Evolutionary conservation across 345 rosid species (phyloP).

Genomic region (Eucalyptus marginata): DNA sequence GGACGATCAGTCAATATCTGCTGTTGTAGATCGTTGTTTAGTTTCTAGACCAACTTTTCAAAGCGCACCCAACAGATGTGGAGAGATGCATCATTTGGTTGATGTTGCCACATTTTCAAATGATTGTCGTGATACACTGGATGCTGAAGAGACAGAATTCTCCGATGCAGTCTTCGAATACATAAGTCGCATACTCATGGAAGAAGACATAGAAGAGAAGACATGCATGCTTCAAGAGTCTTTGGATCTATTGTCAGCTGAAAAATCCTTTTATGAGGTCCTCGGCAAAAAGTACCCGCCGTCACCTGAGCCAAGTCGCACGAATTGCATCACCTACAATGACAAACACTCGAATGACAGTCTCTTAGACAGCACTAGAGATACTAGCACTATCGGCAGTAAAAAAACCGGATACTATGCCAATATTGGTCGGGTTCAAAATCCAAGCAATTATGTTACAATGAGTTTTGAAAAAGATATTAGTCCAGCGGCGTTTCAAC

Average conservation of each 20-base stretch:
- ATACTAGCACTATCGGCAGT: not conserved
- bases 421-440: not conserved
- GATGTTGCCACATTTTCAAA: too few species aligned
- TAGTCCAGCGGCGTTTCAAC: not conserved
- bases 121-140: too few species aligned
- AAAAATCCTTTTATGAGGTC: slow-evolving; percentile 54
- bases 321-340: not conserved
- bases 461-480: not conserved
- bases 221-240: slow-evolving; percentile 52
- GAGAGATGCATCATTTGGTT: too few species aligned
- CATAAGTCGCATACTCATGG: too few species aligned
- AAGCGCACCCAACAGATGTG: too few species aligned
- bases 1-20: not conserved
- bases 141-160: too few species aligned
- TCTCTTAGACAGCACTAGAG: not conserved
- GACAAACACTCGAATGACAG: not conserved
- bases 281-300: slow-evolving; percentile 49
- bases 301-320: slow-evolving; percentile 1
- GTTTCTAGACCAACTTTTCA: too few species aligned
- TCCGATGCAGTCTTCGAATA: too few species aligned
- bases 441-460: not conserved
- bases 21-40: too few species aligned
- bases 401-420: not conserved
- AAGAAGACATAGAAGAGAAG: slow-evolving; percentile 19
- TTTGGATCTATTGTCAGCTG: slow-evolving; percentile 61